These are phyloP conservation scores for Syncephalastrum racemosum DNA, from an alignment of 371 early-diverging fungal species.

Conservation along the genomic window DNA sequence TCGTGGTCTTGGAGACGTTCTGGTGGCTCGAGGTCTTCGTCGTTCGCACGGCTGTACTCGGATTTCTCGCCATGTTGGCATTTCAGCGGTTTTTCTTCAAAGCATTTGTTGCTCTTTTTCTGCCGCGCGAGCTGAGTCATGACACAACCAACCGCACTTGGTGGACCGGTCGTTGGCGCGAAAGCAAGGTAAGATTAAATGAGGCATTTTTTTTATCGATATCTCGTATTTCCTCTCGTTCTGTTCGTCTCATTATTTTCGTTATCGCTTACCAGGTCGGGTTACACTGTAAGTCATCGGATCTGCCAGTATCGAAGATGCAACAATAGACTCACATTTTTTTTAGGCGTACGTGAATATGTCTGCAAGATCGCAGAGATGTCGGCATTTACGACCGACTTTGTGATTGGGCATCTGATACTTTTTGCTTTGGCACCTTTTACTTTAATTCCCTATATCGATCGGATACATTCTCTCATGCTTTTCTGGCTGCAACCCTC, in stretches of 20 bases:
- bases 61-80: conserved; percentile 62
- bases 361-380: conserved; percentile 86
- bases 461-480: conserved; percentile 79
- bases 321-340: background rate
- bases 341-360: conserved; percentile 73
- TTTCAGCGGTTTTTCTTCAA: conserved; percentile 76
- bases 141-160: conserved; percentile 83
- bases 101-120: conserved; percentile 63
- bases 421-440: conserved; percentile 71
- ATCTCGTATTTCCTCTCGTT: background rate
- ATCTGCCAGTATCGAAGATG: too few relatives aligned
- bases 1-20: conserved; percentile 60
- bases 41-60: conserved; percentile 61
- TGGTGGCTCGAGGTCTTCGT: conserved; percentile 72
- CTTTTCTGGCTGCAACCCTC: conserved; percentile 82
- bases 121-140: conserved; percentile 80
- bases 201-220: background rate
- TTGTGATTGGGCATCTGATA: conserved; percentile 76
- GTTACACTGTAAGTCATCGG: background rate
- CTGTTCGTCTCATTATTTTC: conserved; percentile 6
- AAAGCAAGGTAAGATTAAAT: conserved; percentile 33
- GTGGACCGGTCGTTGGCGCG: conserved; percentile 87
- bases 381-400: conserved; percentile 81
- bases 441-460: conserved; percentile 71
- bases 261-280: conserved; percentile 5